Evolutionary conservation across 2,329 filamentous ascomycete genomes (phyloP), one percentile per base, ranked within the genome.

Genomic region (Sarocladium strictum): DNA sequence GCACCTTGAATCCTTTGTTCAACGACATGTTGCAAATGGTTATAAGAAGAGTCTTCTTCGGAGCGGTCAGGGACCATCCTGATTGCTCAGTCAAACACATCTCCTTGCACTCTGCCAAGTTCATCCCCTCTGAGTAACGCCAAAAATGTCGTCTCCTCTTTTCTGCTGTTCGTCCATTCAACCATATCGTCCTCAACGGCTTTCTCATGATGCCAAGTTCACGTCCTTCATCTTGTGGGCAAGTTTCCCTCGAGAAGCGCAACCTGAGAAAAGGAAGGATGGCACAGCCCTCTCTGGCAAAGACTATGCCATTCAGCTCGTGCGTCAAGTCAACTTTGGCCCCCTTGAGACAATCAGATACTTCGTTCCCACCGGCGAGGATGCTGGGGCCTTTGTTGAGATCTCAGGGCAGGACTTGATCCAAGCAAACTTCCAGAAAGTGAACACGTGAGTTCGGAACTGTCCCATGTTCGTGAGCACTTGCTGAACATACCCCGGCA

Each of bases 271-370:
- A 11, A 38, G 29, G 14, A 56, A 32, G 17, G 27, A 41, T 2
- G 26, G 51, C 45, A 7, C 40, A 24, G 12, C 49, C 43, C 54
- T 55, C 58, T 60, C 41, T 14, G 47, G 51, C 9, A 53, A 61
- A 2, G 43, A 57, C 0, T 67, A 59, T 54, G 72, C 61, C 15
- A 59, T 77, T 2, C 73, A 77, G 60, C 59, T 76, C 2, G 72
- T 76, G 21, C 64, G 63, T 2, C 74, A 76, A 63, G 64, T 74
- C 58, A 76, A 76, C 59, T 75, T 65, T 56, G 74, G 75, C 1
- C 62, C 72, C 2, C 62, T 73, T 0, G 74, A 77, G 54, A 67
- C 63, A 50, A 76, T 68, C 56, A 59, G 72, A 27, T 77, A 76
- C 60, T 77, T 76, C 53, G 59, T 67, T 21, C 60, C 58, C 5